Evolutionary conservation across 148 eudicot species (phyloP).

Genomic region (Mesembryanthemum crystallinum): DNA sequence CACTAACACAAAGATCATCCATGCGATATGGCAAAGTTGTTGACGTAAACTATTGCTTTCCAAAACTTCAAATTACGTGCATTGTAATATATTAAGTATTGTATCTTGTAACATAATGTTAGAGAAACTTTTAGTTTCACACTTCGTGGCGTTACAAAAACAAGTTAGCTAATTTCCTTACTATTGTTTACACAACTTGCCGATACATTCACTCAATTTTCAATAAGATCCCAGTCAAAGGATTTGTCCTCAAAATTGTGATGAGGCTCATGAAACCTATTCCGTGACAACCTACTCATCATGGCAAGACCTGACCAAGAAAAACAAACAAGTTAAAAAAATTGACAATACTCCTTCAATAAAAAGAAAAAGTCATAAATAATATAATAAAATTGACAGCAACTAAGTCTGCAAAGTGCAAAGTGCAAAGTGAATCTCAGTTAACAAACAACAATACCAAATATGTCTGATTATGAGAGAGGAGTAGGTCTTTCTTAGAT

Average conservation of each 20-base stretch:
- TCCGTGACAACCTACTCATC: constrained; percentile 65
- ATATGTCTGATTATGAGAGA: too few relatives aligned
- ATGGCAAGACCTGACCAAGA: constrained; percentile 55
- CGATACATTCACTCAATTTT: constrained; percentile 13
- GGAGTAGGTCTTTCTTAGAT: too few relatives aligned
- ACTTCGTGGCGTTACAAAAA: too few relatives aligned
- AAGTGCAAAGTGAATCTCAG: too few relatives aligned
- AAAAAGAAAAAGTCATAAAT: background rate
- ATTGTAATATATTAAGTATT: too few relatives aligned
- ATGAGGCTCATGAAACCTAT: constrained; percentile 51
- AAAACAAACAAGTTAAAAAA: constrained; percentile 4
- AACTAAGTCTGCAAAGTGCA: background rate
- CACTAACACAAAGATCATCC: too few relatives aligned
- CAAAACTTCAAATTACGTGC: too few relatives aligned
- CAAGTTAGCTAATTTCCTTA: background rate
- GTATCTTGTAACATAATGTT: too few relatives aligned
- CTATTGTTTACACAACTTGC: background rate
- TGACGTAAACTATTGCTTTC: too few relatives aligned
- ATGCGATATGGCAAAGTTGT: too few relatives aligned
- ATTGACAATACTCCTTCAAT: background rate
- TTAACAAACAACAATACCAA: too few relatives aligned
- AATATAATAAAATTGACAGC: background rate
- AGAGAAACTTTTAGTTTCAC: too few relatives aligned
- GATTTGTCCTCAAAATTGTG: constrained; percentile 46
- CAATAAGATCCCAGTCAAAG: constrained; percentile 60